phyloP scores from a whole-genome alignment of 2,329 filamentous ascomycete species.

The Waltergamsia citrina region DNA sequence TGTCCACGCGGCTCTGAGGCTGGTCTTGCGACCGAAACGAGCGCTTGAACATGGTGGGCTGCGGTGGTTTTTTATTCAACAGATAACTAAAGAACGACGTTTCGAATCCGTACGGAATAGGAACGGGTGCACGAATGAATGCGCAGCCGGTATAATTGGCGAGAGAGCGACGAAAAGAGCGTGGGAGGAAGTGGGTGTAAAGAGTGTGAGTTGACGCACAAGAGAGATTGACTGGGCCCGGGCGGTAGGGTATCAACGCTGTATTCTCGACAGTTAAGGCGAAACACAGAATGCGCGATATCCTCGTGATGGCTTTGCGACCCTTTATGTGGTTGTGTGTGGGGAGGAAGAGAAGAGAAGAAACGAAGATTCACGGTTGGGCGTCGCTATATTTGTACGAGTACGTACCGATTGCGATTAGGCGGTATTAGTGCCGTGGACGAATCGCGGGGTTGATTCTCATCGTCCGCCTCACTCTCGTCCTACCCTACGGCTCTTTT shows the following conservation, averaged over 20 bases:
- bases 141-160: conserved; percentile 16
- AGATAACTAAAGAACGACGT: conserved; percentile 1
- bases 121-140: conserved; percentile 8
- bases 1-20: conserved; percentile 59
- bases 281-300: conserved; percentile 3
- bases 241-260: conserved; percentile 34
- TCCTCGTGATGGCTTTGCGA: conserved; percentile 38
- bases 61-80: conserved; percentile 15
- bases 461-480: neutral
- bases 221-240: conserved; percentile 41
- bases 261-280: conserved; percentile 7
- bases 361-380: conserved; percentile 5
- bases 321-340: conserved; percentile 47
- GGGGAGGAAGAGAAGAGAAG: conserved; percentile 36
- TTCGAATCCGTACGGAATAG: conserved; percentile 1
- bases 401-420: conserved; percentile 1
- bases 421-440: too few relatives aligned
- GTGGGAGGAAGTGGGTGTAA: conserved; percentile 22
- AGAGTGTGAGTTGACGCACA: conserved; percentile 26
- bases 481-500: too few relatives aligned
- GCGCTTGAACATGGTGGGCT: conserved; percentile 86
- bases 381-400: too few relatives aligned
- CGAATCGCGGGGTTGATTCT: too few relatives aligned
- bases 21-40: conserved; percentile 72
- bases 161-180: conserved; percentile 47